Conservation (phyloP, 2,329 filamentous ascomycete species). For the Hymenoscyphus fraxineus region DNA sequence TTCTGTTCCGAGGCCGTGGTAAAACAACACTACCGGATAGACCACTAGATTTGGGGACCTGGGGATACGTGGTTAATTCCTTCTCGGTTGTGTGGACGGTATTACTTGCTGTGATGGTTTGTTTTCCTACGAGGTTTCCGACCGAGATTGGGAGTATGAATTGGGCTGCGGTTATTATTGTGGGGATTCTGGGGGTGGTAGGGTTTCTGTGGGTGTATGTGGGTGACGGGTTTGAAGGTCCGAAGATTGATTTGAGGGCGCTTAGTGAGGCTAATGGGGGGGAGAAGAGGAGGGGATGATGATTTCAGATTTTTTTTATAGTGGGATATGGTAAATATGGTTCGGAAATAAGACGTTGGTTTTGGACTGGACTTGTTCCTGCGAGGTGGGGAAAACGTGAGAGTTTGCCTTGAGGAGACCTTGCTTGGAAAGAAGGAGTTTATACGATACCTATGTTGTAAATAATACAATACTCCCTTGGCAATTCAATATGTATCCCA, state of each 20-base stretch:
- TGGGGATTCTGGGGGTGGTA: background rate
- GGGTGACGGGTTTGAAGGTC: slow-evolving; percentile 2
- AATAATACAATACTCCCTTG: too few species aligned
- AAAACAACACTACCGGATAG: slow-evolving; percentile 30
- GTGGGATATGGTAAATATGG: background rate
- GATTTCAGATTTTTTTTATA: too few species aligned
- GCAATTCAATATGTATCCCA: too few species aligned
- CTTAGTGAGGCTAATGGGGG: background rate
- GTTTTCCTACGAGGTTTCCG: slow-evolving; percentile 4
- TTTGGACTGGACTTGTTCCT: too few species aligned
- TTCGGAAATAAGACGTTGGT: too few species aligned
- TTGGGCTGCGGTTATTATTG: background rate
- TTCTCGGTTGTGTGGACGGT: background rate
- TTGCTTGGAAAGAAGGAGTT: too few species aligned
- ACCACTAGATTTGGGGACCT: background rate
- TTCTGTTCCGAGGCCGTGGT: slow-evolving; percentile 55
- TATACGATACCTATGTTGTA: too few species aligned
- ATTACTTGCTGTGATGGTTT: slow-evolving; percentile 1
- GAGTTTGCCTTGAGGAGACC: too few species aligned
- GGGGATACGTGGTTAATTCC: slow-evolving; percentile 7
- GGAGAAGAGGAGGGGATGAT: background rate
- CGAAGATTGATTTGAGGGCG: background rate
- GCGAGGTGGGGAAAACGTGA: too few species aligned
- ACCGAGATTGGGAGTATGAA: background rate
- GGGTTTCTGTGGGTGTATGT: background rate